Evolutionary conservation across 192 early-diverging fungal genomes (phyloP).

Genomic region (Globomyces pollinis-pini): DNA sequence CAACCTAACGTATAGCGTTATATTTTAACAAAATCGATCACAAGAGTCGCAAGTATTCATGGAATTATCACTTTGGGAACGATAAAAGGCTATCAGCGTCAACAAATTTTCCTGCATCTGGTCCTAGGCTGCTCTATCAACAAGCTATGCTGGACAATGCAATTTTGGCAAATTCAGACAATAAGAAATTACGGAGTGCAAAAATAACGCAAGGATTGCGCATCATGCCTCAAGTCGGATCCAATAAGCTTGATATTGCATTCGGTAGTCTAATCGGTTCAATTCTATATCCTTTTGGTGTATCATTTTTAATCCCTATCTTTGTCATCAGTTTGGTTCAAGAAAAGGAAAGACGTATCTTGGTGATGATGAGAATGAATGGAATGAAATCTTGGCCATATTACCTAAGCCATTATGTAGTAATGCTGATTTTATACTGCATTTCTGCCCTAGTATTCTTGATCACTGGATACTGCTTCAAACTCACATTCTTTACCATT

Average conservation of each 20-base stretch:
- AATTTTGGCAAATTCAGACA: slow-evolving; percentile 23
- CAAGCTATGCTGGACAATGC: slow-evolving; percentile 36
- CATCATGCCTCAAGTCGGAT: slow-evolving; percentile 43
- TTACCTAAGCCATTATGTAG: slow-evolving; percentile 56
- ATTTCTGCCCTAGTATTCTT: slow-evolving; percentile 51
- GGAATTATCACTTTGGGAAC: slow-evolving; percentile 21
- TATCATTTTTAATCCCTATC: slow-evolving; percentile 54
- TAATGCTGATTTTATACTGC: slow-evolving; percentile 53
- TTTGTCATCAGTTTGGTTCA: slow-evolving; percentile 61
- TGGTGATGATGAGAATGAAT: slow-evolving; percentile 72
- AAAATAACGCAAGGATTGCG: slow-evolving; percentile 62
- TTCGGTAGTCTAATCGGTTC: slow-evolving; percentile 54
- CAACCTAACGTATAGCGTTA: too few relatives aligned
- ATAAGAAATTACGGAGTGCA: slow-evolving; percentile 14
- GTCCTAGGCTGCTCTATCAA: slow-evolving; percentile 41
- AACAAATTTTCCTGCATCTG: slow-evolving; percentile 43
- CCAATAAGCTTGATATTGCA: slow-evolving; percentile 36
- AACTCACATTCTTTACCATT: slow-evolving; percentile 51
- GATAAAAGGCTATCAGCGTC: slow-evolving; percentile 38
- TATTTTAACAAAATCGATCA: slow-evolving; percentile 20
- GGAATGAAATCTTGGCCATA: slow-evolving; percentile 53
- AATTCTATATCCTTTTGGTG: slow-evolving; percentile 68
- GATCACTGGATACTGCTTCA: slow-evolving; percentile 38
- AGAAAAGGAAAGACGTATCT: slow-evolving; percentile 64
- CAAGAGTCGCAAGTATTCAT: slow-evolving; percentile 10